Conservation (phyloP, 257 asterid species). For the Penstemon barbatus region DNA sequence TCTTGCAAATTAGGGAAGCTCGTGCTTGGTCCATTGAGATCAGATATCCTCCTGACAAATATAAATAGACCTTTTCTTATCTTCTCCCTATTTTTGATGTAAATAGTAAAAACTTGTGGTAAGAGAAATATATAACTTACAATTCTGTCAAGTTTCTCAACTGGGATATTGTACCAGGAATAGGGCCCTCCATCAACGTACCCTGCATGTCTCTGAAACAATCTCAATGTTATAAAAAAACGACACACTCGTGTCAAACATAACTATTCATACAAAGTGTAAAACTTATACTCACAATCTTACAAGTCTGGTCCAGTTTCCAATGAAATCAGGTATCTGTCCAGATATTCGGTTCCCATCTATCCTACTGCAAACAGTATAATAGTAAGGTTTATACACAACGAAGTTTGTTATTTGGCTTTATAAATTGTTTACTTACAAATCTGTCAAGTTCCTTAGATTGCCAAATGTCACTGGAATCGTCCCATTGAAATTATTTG, state of each 20-base stretch:
- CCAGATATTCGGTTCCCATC: conserved; percentile 72
- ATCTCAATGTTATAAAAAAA: conserved; percentile 19
- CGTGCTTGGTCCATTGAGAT: conserved; percentile 50
- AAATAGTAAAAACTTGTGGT: not conserved
- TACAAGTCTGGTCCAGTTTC: conserved; percentile 61
- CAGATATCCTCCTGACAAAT: conserved; percentile 69
- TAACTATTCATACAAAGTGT: not conserved
- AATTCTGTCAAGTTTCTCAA: conserved; percentile 44
- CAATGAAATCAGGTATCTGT: conserved; percentile 71
- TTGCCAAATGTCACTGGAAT: conserved; percentile 61
- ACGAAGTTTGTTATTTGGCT: not conserved
- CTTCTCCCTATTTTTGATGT: conserved; percentile 6
- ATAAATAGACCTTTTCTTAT: not conserved
- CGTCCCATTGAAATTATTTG: conserved; percentile 71
- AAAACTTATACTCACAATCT: conserved; percentile 59
- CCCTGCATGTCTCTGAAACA: conserved; percentile 79
- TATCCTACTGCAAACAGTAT: conserved; percentile 71
- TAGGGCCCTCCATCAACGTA: conserved; percentile 74
- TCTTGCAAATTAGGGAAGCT: conserved; percentile 56
- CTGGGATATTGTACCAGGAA: conserved; percentile 55
- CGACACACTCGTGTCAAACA: not conserved
- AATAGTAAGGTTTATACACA: not conserved
- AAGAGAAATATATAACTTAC: conserved; percentile 46
- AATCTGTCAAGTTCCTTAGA: conserved; percentile 67
- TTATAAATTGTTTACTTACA: conserved; percentile 56